phyloP scores from a whole-genome alignment of 768 basidiomycete genomes.

The Serendipita sp. region DNA sequence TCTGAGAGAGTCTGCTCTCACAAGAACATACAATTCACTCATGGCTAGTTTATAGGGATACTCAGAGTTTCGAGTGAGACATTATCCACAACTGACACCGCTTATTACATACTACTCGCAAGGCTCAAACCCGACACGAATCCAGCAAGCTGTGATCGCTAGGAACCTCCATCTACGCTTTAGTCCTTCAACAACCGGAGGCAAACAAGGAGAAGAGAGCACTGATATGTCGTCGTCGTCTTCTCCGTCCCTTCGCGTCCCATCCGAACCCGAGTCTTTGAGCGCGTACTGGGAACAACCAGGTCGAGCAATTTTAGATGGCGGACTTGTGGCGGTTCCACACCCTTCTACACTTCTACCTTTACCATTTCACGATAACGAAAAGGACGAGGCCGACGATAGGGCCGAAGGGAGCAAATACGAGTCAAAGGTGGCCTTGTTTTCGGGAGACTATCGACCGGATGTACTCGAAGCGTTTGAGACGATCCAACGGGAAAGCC shows the following conservation, averaged over 20 bases:
- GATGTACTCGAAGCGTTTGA: not conserved
- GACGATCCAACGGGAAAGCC: not conserved
- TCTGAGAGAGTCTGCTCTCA: too few relatives aligned
- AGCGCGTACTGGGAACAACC: constrained; percentile 71
- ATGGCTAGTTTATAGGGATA: constrained; percentile 23
- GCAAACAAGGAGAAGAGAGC: not conserved
- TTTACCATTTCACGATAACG: constrained; percentile 13
- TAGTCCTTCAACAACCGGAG: not conserved
- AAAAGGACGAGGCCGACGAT: constrained; percentile 10
- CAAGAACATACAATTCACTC: too few relatives aligned
- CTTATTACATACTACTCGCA: constrained; percentile 48
- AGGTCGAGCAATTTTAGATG: constrained; percentile 57
- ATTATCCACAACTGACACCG: constrained; percentile 38
- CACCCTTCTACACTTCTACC: constrained; percentile 20
- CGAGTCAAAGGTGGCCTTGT: not conserved
- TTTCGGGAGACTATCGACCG: not conserved
- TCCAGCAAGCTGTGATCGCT: too few relatives aligned
- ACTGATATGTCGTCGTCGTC: not conserved
- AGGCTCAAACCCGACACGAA: constrained; percentile 19
- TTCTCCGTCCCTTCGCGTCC: not conserved
- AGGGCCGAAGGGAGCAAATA: too few relatives aligned
- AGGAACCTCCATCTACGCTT: too few relatives aligned
- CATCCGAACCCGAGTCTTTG: constrained; percentile 21
- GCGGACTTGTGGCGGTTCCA: constrained; percentile 53
- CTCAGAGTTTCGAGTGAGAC: constrained; percentile 54